Conservation (phyloP, 208 protist genomes). For the Acanthamoeba triangularis region DNA sequence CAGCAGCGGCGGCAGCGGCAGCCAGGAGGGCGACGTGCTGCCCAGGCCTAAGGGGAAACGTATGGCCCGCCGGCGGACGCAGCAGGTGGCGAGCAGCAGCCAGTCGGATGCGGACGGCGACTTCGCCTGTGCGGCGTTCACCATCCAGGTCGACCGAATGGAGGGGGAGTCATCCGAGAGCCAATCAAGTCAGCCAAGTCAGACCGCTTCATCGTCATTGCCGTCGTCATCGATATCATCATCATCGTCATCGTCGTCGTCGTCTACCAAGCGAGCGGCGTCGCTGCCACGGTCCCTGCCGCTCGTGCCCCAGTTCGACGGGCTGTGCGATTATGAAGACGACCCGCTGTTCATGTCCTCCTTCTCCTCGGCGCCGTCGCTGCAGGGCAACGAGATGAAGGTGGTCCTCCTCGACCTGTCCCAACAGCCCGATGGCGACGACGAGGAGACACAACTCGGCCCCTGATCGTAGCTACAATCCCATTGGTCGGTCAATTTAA, state of each 20-base stretch:
- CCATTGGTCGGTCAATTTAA: too few relatives aligned
- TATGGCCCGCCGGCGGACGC: too few relatives aligned
- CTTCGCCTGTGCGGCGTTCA: neutral
- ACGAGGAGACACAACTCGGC: conserved; percentile 5
- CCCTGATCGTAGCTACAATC: too few relatives aligned
- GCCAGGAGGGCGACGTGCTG: neutral
- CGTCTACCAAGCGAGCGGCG: neutral
- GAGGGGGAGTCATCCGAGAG: neutral
- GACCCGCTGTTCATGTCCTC: neutral
- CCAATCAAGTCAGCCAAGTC: neutral
- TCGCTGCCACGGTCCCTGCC: neutral
- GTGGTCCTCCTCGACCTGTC: neutral
- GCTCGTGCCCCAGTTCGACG: too few relatives aligned
- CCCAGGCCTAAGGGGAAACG: neutral
- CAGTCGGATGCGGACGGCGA: neutral
- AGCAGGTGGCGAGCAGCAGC: neutral
- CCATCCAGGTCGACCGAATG: neutral
- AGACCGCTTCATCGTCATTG: too few relatives aligned
- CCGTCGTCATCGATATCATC: too few relatives aligned
- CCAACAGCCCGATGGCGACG: neutral
- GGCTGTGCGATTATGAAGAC: neutral
- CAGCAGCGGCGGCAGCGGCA: neutral
- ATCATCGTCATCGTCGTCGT: too few relatives aligned
- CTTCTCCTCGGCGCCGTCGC: neutral
- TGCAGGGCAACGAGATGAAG: neutral